Base-by-base conservation (phyloP, 768 basidiomycete species). In the Lyophyllum decastes region DNA sequence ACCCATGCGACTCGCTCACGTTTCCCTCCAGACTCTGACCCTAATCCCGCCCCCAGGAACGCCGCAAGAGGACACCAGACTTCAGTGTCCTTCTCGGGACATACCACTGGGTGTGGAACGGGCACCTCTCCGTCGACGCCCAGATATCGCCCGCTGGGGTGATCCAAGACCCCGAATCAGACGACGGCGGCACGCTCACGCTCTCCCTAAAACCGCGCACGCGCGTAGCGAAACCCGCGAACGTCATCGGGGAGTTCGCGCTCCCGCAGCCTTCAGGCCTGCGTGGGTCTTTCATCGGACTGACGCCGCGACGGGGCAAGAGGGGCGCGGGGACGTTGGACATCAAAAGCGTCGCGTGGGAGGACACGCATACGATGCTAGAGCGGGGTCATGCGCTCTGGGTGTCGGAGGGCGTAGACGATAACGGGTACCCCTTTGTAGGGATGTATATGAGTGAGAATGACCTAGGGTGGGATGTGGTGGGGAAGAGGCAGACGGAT, bases 401-500 rank as follows among this genome's bases (percentile, higher is more conserved):
- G 49, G 55, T 57, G 27, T 27, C 55, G 4, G 38, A 57, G 19
- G 21, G 8, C 43, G 24, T 30, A 16, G 55, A 57, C 40, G 49
- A 57, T 25, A 26, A 57, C 19, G 43, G 43, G 21, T 27, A 57
- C 25, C 49, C 55, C n/a, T 57, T 57, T 21, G 43, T 57, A 8
- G 49, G 55, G 16, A 24, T 57, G 49, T 26, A 41, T 21, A 4
- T 50, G 14, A 46, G 4, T 14, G 38, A 43, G 27, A 41, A 40
- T 7, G 21, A 2, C 14, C 4, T 1, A 6, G 33, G 22, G 2
- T 51, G 49, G 49, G 34, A 57, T n/a, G 25, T 57, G 21, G 22
- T 57, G 12, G 55, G 41, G 30, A 57, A 57, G 25, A 51, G 44
- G 49, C 55, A 57, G 43, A 27, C 38, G 49, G 49, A 57, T 9